Percentiles rank a stretch among this genome's conserved stretches.
Evolutionary conservation across 192 early-diverging fungal genomes (phyloP).

Genomic region (Neocallimastix lanati): DNA sequence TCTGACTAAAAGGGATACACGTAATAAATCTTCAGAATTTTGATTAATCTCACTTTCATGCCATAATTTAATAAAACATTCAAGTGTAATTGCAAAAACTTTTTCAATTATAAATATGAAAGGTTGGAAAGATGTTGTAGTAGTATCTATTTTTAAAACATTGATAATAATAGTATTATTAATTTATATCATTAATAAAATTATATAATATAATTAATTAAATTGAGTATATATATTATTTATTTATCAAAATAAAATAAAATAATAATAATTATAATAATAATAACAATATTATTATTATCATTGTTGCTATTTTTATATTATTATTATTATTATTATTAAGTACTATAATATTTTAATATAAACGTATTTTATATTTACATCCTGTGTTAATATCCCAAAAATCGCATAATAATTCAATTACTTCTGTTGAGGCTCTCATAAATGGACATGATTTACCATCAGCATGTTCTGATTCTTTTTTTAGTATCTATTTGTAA

Average conservation of each 20-base stretch:
- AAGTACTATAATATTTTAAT: no score
- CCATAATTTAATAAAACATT: conserved; percentile 36
- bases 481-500: conserved; percentile 23
- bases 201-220: no score
- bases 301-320: no score
- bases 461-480: conserved; percentile 11
- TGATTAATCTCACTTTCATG: conserved; percentile 36
- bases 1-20: conserved; percentile 30
- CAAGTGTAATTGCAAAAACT: conserved; percentile 29
- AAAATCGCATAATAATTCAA: conserved; percentile 42
- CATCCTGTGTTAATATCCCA: conserved; percentile 49
- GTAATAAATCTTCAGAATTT: conserved; percentile 20
- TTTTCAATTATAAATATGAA: conserved; percentile 37
- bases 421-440: conserved; percentile 36
- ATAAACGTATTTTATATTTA: no score
- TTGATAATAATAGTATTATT: no score
- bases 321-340: no score
- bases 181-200: no score
- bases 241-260: no score
- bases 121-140: conserved; percentile 37
- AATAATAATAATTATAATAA: no score
- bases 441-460: conserved; percentile 34
- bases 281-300: no score
- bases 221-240: no score
- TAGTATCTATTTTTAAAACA: conserved; percentile 12